These are phyloP conservation scores for Thalassiosira hispida DNA, from an alignment of 352 stramenopile genomes.

Conservation along the genomic window DNA sequence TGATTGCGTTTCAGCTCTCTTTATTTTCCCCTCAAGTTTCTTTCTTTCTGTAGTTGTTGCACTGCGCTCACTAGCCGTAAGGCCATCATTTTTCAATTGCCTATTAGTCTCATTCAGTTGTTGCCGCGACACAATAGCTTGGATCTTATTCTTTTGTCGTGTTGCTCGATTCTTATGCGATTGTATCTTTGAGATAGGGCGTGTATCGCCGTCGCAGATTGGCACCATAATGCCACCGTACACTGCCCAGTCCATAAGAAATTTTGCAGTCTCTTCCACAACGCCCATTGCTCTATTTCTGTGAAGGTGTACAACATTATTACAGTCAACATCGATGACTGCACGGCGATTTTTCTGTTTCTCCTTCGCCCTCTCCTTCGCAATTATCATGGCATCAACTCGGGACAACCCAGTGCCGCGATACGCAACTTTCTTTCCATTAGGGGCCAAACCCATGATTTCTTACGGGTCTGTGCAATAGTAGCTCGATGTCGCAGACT, in stretches of 20 bases:
- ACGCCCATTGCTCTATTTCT: slow-evolving; percentile 23
- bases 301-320: slow-evolving; percentile 15
- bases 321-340: slow-evolving; percentile 23
- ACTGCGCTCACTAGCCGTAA: slow-evolving; percentile 7
- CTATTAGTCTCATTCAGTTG: slow-evolving; percentile 20
- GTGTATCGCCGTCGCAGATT: slow-evolving; percentile 21
- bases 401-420: slow-evolving; percentile 3
- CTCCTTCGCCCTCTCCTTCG: slow-evolving; percentile 18
- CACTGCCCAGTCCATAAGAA: slow-evolving; percentile 11
- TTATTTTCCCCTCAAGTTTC: background rate
- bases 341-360: background rate
- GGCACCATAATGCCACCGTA: slow-evolving; percentile 15
- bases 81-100: slow-evolving; percentile 8
- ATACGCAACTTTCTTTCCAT: slow-evolving; percentile 25
- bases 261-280: slow-evolving; percentile 18
- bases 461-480: background rate
- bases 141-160: slow-evolving; percentile 21
- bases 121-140: background rate
- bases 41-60: slow-evolving; percentile 2
- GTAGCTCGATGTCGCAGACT: background rate
- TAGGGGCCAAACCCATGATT: background rate
- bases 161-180: slow-evolving; percentile 5
- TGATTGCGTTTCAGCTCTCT: too few relatives aligned
- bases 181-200: slow-evolving; percentile 9
- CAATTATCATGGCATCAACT: slow-evolving; percentile 7